A percentile compares a stretch with the other conserved stretches of the same genome.
These are phyloP conservation scores for Cubamyces lactineus DNA, from an alignment of 768 basidiomycete genomes.

Conservation along the genomic window DNA sequence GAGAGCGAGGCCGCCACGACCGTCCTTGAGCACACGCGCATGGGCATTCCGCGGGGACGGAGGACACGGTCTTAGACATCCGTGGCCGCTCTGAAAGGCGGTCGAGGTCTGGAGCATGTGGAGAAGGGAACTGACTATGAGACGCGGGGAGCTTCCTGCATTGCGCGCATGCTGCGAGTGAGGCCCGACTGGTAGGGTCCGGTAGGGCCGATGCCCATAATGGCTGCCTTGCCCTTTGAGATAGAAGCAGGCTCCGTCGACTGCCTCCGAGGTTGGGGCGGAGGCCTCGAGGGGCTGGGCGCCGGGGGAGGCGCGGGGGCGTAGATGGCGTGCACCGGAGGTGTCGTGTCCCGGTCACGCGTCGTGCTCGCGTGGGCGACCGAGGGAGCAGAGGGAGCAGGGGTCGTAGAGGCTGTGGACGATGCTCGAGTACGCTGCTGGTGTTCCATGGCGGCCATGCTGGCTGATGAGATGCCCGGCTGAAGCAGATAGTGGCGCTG, in stretches of 20 bases:
- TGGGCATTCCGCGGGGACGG: conserved; percentile 4
- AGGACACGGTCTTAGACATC: not conserved
- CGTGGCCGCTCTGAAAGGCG: not conserved
- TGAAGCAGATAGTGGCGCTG: conserved; percentile 19
- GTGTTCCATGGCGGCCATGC: conserved; percentile 22
- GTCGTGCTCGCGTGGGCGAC: conserved; percentile 13
- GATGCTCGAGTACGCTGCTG: conserved; percentile 27
- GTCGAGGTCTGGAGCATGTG: not conserved
- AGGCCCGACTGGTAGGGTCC: conserved; percentile 25
- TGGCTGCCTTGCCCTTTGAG: conserved; percentile 17
- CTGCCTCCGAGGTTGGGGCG: conserved; percentile 13
- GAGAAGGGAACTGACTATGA: conserved; percentile 5
- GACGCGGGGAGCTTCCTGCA: conserved; percentile 28
- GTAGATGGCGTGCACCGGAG: conserved; percentile 16
- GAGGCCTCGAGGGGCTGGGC: conserved; percentile 19
- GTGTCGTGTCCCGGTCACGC: conserved; percentile 23
- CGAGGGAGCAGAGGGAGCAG: conserved; percentile 1
- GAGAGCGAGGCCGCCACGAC: conserved; percentile 7
- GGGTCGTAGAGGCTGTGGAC: conserved; percentile 17
- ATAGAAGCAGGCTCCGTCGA: not conserved
- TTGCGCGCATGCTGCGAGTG: conserved; percentile 27
- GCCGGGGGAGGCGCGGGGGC: conserved; percentile 8
- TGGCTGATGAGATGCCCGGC: conserved; percentile 18
- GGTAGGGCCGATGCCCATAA: conserved; percentile 11
- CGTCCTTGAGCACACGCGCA: conserved; percentile 11